Percentiles rank a stretch among this genome's conserved stretches.
Conservation (phyloP, 352 stramenopile genomes). For the Pythium aristosporum region DNA sequence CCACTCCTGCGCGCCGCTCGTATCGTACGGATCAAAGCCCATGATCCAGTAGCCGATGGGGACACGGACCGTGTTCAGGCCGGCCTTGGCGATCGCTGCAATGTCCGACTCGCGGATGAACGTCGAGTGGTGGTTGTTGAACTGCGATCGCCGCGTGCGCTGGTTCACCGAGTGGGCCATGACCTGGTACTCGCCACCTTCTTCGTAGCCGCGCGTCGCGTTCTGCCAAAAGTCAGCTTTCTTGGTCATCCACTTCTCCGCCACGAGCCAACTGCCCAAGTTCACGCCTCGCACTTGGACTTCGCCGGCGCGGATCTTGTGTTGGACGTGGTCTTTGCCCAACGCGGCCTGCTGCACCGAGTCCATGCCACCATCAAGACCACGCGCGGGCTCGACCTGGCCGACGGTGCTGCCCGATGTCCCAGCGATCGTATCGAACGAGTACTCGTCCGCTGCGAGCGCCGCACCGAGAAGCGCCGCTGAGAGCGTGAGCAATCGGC, state of each 20-base stretch:
- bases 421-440: conserved; percentile 17
- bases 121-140: conserved; percentile 54
- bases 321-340: conserved; percentile 26
- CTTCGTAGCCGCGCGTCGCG: conserved; percentile 3
- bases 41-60: conserved; percentile 79
- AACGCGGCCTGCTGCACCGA: conserved; percentile 7
- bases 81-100: conserved; percentile 45
- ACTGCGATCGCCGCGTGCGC: conserved; percentile 26
- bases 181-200: conserved; percentile 25
- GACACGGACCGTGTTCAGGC: conserved; percentile 77
- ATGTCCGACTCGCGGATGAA: conserved; percentile 76
- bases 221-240: conserved; percentile 29
- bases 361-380: conserved; percentile 5
- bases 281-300: conserved; percentile 33
- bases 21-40: conserved; percentile 49
- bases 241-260: conserved; percentile 36
- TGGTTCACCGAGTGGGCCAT: conserved; percentile 18
- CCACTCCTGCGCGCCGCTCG: conserved; percentile 38
- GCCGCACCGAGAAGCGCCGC: background rate
- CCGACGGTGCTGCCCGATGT: conserved; percentile 11
- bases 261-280: conserved; percentile 37
- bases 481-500: conserved; percentile 13
- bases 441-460: conserved; percentile 16
- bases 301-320: conserved; percentile 25
- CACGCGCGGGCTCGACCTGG: conserved; percentile 5